Conservation (phyloP, 192 early-diverging fungal species). For the Coemansia sp. region DNA sequence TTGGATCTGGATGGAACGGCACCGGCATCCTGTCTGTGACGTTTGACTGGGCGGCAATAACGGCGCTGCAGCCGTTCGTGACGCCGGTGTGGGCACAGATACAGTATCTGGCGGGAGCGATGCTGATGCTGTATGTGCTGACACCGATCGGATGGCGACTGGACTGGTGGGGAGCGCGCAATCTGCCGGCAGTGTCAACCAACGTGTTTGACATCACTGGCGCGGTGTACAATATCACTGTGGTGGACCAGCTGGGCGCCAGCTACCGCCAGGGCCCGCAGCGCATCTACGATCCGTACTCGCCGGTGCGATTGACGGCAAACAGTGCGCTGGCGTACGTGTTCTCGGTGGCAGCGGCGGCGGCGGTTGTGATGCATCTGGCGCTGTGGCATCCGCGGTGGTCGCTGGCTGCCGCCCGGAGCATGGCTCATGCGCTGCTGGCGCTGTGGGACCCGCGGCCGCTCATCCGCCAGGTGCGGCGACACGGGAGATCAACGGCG, state of each 20-base stretch:
- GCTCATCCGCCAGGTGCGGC: background rate
- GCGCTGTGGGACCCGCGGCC: slow-evolving; percentile 44
- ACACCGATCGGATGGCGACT: slow-evolving; percentile 68
- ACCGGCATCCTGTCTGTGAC: slow-evolving; percentile 68
- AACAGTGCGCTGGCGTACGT: slow-evolving; percentile 51
- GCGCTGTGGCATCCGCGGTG: slow-evolving; percentile 46
- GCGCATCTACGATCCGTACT: slow-evolving; percentile 37
- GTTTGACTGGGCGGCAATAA: slow-evolving; percentile 72
- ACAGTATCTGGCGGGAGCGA: slow-evolving; percentile 66
- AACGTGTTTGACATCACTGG: slow-evolving; percentile 61
- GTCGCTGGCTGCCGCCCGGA: slow-evolving; percentile 21
- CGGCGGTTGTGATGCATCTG: slow-evolving; percentile 40
- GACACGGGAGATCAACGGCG: background rate
- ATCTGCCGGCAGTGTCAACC: slow-evolving; percentile 65
- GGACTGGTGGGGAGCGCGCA: slow-evolving; percentile 59
- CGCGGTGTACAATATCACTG: slow-evolving; percentile 59
- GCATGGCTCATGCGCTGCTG: slow-evolving; percentile 26
- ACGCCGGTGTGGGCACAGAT: slow-evolving; percentile 71
- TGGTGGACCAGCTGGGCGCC: slow-evolving; percentile 37
- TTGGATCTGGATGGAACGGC: slow-evolving; percentile 58
- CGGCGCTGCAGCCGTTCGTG: slow-evolving; percentile 61
- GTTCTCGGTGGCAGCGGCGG: slow-evolving; percentile 44
- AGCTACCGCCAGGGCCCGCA: slow-evolving; percentile 9
- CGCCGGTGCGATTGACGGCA: slow-evolving; percentile 47
- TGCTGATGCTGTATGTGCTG: slow-evolving; percentile 70